These are phyloP conservation scores for Blastomyces parvus DNA, from an alignment of 2,329 filamentous ascomycete genomes.

Conservation along the genomic window DNA sequence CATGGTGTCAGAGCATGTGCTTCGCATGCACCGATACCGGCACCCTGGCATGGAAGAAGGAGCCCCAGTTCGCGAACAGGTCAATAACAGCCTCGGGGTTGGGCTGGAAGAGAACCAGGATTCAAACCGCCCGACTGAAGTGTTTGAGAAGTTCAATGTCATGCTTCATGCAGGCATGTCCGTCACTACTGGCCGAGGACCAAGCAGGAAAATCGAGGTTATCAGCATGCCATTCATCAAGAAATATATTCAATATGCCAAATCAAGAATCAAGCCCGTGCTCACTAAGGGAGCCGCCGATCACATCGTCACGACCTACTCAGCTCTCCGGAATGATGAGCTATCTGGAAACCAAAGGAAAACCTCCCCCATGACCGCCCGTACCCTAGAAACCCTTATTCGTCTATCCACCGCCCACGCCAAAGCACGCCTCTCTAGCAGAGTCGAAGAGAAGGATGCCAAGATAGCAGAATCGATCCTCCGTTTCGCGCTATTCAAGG, in stretches of 20 bases:
- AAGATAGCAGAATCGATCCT: slow-evolving; percentile 80
- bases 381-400: slow-evolving; percentile 96
- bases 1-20: slow-evolving; percentile 87
- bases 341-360: slow-evolving; percentile 88
- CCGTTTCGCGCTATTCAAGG: slow-evolving; percentile 93
- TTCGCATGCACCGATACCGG: slow-evolving; percentile 94
- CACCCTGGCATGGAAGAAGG: slow-evolving; percentile 89
- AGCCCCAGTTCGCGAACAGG: slow-evolving; percentile 82
- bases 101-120: slow-evolving; percentile 68
- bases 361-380: slow-evolving; percentile 90
- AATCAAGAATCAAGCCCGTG: slow-evolving; percentile 78
- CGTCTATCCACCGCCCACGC: slow-evolving; percentile 93
- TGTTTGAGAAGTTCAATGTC: slow-evolving; percentile 91
- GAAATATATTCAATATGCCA: slow-evolving; percentile 98
- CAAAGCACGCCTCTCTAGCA: slow-evolving; percentile 76
- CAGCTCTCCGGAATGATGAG: slow-evolving; percentile 87
- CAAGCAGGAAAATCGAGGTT: slow-evolving; percentile 71
- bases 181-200: slow-evolving; percentile 61
- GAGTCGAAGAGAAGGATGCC: slow-evolving; percentile 84
- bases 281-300: slow-evolving; percentile 86
- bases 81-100: slow-evolving; percentile 74
- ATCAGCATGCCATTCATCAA: slow-evolving; percentile 97
- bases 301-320: slow-evolving; percentile 84
- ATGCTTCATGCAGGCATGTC: slow-evolving; percentile 93
- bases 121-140: slow-evolving; percentile 66